phyloP scores from a whole-genome alignment of 2,329 filamentous ascomycete genomes.

The Microdochium nivale region DNA sequence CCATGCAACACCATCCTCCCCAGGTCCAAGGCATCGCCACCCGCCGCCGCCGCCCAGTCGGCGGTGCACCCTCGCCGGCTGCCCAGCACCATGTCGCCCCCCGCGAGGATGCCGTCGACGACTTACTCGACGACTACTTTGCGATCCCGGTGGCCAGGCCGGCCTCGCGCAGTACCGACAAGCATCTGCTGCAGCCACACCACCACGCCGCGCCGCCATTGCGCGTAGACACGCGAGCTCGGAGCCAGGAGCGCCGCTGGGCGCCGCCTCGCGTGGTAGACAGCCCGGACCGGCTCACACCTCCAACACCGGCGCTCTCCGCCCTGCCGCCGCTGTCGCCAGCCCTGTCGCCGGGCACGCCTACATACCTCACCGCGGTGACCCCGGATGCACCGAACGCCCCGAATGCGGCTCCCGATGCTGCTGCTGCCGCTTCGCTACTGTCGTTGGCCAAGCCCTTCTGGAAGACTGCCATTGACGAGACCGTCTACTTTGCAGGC shows the following conservation, averaged over 20 bases:
- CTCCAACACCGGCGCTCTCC: neutral
- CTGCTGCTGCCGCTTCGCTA: neutral
- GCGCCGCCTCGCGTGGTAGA: neutral
- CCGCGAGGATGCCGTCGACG: neutral
- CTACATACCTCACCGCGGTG: neutral
- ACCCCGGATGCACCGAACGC: neutral
- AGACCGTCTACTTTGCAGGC: constrained; percentile 57
- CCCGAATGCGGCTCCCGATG: neutral
- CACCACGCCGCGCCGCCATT: neutral
- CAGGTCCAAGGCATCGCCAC: constrained; percentile 84
- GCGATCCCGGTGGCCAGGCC: neutral
- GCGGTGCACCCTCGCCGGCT: constrained; percentile 49
- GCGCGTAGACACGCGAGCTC: neutral
- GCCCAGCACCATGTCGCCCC: constrained; percentile 39
- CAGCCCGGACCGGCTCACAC: neutral
- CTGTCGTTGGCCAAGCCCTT: constrained; percentile 9
- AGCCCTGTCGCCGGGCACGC: neutral
- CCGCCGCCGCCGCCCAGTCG: constrained; percentile 76
- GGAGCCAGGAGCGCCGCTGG: neutral
- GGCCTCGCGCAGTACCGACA: neutral
- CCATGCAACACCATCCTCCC: constrained; percentile 56
- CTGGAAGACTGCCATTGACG: constrained; percentile 42
- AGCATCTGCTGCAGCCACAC: too few species aligned
- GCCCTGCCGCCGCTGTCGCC: neutral
- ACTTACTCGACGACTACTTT: constrained; percentile 1